Percentiles rank a stretch among this genome's conserved stretches.
These are phyloP conservation scores for Dalbergia cochinchinensis DNA, from an alignment of 306 rosid species.

Conservation along the genomic window DNA sequence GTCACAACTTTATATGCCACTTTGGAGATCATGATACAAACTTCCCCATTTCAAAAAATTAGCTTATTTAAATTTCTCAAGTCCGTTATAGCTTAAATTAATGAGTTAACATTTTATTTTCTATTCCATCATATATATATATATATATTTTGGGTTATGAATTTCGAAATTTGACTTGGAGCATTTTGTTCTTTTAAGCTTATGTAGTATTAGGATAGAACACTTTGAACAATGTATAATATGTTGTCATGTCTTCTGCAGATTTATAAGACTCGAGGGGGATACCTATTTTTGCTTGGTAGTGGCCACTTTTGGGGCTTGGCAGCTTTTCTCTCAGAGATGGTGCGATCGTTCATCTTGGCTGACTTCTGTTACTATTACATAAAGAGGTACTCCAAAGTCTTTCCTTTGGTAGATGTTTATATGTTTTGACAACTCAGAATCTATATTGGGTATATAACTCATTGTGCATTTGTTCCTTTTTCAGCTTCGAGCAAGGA, in stretches of 20 bases:
- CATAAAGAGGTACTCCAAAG: constrained; percentile 61
- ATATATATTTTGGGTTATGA: too few relatives aligned
- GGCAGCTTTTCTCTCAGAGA: constrained; percentile 61
- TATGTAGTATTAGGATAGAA: not conserved
- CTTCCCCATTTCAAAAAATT: too few relatives aligned
- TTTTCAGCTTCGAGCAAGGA: constrained; percentile 70
- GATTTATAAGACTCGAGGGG: constrained; percentile 67
- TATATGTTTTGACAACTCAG: not conserved
- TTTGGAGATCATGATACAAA: too few relatives aligned
- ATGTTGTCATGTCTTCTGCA: constrained; percentile 40
- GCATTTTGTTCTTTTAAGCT: not conserved
- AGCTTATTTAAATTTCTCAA: too few relatives aligned
- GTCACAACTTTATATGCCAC: too few relatives aligned
- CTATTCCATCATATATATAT: not conserved
- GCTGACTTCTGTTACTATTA: constrained; percentile 91
- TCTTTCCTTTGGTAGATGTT: not conserved
- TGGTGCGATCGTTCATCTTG: constrained; percentile 79
- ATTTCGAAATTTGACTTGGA: too few relatives aligned
- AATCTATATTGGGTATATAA: not conserved
- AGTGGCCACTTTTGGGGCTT: constrained; percentile 67
- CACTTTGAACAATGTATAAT: not conserved
- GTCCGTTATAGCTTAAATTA: too few relatives aligned
- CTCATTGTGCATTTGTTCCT: not conserved
- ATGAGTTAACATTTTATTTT: not conserved
- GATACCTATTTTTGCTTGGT: constrained; percentile 52